Evolutionary conservation across 1,284 basidiomycete species (phyloP), one percentile per base, ranked within the genome.

Genomic region (Sparassis latifolia): DNA sequence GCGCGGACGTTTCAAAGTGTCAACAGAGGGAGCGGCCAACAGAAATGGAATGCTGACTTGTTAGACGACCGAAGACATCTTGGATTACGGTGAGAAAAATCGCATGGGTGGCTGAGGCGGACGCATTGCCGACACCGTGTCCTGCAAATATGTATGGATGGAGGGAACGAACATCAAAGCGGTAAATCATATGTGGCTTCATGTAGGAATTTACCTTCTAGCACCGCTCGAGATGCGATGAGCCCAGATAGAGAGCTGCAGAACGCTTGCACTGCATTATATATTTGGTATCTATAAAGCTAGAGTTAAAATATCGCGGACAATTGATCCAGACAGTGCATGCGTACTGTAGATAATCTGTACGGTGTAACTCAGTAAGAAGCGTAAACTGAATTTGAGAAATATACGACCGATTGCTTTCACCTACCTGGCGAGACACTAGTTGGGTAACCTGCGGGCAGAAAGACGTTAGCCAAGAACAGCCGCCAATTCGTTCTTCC

Each of bases 241-340:
- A 86, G 66, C 0, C 79, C 72, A 0, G 82, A 77, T 1, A 86
- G 65, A 0, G 83, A 83, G 57, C 79, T 85, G 59, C 81, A 85
- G 57, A 84, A 85, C 2, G 82, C 80, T 65, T 86, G 84, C 2
- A 84, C 52, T 0, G 80, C 80, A 55, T 86, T 86, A 57, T 78
- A 74, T 10, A 80, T 68, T 59, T 86, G 83, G 59, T 84, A 85
- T 51, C 65, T 68, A 45, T 3, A 39, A 30, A 30, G 12, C 9
- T 9, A 6, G 27, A 40, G 4, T 30, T 33, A 32, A 42, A 48
- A 27, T 37, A 42, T 42, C 32, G 33, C 44, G 39, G 37, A 33
- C 35, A 33, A 2, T 27, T 33, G n/a, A 6, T 29, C 28, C 29
- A 10, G 7, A 2, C 12, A 41, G 2, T 4, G 5, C n/a, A 42